These are phyloP conservation scores for Panicum miliaceum DNA, from an alignment of 176 grass and related monocot genomes.

Conservation along the genomic window DNA sequence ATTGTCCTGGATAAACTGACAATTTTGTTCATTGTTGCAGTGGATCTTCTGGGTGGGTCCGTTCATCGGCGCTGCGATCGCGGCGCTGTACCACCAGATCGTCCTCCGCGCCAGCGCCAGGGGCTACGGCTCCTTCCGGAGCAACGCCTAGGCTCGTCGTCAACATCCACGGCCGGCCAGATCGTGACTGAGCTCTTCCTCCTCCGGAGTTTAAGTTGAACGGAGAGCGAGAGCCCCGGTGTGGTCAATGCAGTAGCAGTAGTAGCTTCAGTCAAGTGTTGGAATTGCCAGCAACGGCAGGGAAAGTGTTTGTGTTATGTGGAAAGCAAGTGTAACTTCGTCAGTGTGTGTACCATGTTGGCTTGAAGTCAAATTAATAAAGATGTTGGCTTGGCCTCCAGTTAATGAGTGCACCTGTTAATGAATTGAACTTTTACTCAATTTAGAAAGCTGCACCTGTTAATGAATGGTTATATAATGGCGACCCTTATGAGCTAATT, in stretches of 20 bases:
- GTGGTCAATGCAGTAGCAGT: neutral
- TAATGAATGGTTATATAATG: too few species aligned
- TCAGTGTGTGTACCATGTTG: neutral
- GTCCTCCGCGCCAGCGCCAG: constrained; percentile 67
- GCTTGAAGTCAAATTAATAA: constrained; percentile 30
- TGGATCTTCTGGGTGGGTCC: constrained; percentile 88
- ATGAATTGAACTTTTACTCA: too few species aligned
- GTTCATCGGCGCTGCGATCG: constrained; percentile 62
- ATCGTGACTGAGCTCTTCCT: neutral
- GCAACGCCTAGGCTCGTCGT: constrained; percentile 46
- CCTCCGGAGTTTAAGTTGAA: constrained; percentile 42
- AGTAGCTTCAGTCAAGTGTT: constrained; percentile 12
- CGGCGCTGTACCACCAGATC: constrained; percentile 76
- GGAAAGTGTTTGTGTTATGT: neutral
- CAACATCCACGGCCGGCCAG: neutral
- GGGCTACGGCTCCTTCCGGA: constrained; percentile 61
- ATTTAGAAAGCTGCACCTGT: too few species aligned
- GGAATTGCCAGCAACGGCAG: neutral
- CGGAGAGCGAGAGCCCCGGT: neutral
- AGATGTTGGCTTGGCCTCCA: neutral
- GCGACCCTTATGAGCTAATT: too few species aligned
- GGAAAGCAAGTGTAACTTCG: neutral
- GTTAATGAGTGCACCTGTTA: too few species aligned
- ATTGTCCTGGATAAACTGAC: neutral
- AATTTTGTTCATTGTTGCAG: constrained; percentile 34